Percentiles rank a stretch among this genome's conserved stretches.
Evolutionary conservation across 108 stramenopile genomes (phyloP).

Genomic region (Cyclotella choctawhatcheeana): DNA sequence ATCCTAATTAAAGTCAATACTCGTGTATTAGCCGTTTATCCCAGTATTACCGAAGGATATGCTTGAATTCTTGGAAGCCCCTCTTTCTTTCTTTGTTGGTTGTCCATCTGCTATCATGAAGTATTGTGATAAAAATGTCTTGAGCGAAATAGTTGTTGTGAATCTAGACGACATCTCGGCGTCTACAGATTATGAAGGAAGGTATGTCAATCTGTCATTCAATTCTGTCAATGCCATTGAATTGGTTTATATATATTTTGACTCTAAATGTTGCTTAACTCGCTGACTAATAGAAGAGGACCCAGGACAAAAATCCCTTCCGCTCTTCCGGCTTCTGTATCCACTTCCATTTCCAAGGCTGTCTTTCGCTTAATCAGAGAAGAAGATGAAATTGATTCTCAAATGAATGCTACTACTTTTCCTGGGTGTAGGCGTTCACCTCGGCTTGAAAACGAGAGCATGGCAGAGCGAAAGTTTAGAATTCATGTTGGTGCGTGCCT

Average conservation of each 20-base stretch:
- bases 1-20: too few species aligned
- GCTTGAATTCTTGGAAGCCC: conserved; percentile 88
- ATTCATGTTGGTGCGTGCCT: conserved; percentile 52
- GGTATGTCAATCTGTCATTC: conserved; percentile 29
- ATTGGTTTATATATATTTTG: conserved; percentile 3
- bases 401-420: conserved; percentile 52
- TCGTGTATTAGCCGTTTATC: too few species aligned
- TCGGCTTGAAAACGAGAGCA: conserved; percentile 75
- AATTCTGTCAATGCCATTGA: background rate
- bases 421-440: conserved; percentile 63
- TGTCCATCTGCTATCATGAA: conserved; percentile 69
- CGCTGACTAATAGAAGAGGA: conserved; percentile 31
- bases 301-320: conserved; percentile 63
- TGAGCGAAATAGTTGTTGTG: conserved; percentile 85
- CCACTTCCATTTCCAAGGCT: conserved; percentile 77
- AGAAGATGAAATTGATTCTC: conserved; percentile 77
- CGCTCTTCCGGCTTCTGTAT: conserved; percentile 78
- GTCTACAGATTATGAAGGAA: conserved; percentile 56
- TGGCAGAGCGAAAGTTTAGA: conserved; percentile 83
- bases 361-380: conserved; percentile 72
- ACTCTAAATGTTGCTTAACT: background rate
- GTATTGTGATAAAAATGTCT: conserved; percentile 60
- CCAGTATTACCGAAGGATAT: conserved; percentile 82
- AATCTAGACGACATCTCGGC: conserved; percentile 81
- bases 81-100: conserved; percentile 82